phyloP scores from a whole-genome alignment of 1,284 basidiomycete species.

The Omphalotus olearius region DNA sequence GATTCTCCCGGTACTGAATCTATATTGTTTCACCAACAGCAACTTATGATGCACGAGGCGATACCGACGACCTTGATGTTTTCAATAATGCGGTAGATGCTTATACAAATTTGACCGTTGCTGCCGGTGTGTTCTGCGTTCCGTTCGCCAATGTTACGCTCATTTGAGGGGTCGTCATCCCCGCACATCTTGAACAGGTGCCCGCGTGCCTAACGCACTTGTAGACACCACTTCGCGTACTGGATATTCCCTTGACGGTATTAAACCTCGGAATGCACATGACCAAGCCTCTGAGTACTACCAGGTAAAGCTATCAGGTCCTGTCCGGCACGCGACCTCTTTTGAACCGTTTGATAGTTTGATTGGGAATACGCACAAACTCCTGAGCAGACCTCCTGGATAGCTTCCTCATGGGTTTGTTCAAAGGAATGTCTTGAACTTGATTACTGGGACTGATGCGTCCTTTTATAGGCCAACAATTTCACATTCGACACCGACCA shows the following conservation, averaged over 20 bases:
- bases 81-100: slow-evolving; percentile 37
- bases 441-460: too few species aligned
- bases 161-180: too few species aligned
- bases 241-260: slow-evolving; percentile 45
- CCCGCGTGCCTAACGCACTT: slow-evolving; percentile 33
- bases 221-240: slow-evolving; percentile 47
- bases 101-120: slow-evolving; percentile 39
- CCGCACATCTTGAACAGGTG: slow-evolving; percentile 26
- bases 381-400: too few species aligned
- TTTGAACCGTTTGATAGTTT: slow-evolving; percentile 21
- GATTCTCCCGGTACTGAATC: background rate
- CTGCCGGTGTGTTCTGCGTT: background rate
- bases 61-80: slow-evolving; percentile 44
- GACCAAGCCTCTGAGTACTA: slow-evolving; percentile 51
- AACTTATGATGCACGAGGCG: slow-evolving; percentile 42
- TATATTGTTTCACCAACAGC: slow-evolving; percentile 33
- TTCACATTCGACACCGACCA: background rate
- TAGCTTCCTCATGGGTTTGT: background rate
- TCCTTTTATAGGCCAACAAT: too few species aligned
- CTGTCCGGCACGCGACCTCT: background rate
- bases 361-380: slow-evolving; percentile 49
- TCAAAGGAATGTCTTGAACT: background rate
- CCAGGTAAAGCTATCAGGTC: slow-evolving; percentile 34
- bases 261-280: slow-evolving; percentile 36
- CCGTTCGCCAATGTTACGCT: background rate